Base-by-base conservation (phyloP, 306 rosid genomes). In the Pterocarpus santalinus region DNA sequence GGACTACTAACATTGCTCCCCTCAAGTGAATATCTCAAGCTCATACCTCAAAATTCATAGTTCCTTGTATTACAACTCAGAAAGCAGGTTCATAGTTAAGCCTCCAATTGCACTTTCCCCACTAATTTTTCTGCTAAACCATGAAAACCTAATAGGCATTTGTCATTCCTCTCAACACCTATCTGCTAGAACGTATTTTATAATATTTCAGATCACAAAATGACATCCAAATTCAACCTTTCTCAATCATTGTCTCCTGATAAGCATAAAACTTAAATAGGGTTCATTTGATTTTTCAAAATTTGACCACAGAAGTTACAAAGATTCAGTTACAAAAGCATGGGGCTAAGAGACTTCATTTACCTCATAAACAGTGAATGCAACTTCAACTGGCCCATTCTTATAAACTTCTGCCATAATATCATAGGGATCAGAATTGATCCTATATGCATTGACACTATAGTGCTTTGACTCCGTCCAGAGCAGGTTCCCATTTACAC, bases 361-460 rank as follows among this genome's bases (percentile, higher is more conserved):
- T 89, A 90, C 99, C 98, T 91, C 98, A 65, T 83, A 95, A 81
- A 95, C 99, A 3, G 94, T 93, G 86, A 95, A 95, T 58, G 87
- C 68, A 2, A 95, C 99, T 81, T 95, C 98, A 72, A 93, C 99
- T 11, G 99, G 99, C 58, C 99, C 99, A 16, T 95, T 91, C 76
- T 86, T 87, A 61, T 93, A 93, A 73, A 95, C 87, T 87, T 95
- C 99, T 17, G 93, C 94, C 99, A 95, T 95, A 46, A 95, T 91
- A 80, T 90, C 90, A 80, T 86, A 15, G 46, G 95, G 92, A 78
- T 95, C 89, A 35, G 87, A 87, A 0, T 36, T 77, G 66, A 93
- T 61, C 76, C 76, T 88, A 60, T 95, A 95, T 35, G 97, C 96
- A 82, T 36, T 87, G 71, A 79, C 88, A 83, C 98, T 82, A 8